Percentiles rank a stretch among this genome's conserved stretches.
These are phyloP conservation scores for Arachnopeziza araneosa DNA, from an alignment of 2,329 filamentous ascomycete genomes.

Conservation along the genomic window DNA sequence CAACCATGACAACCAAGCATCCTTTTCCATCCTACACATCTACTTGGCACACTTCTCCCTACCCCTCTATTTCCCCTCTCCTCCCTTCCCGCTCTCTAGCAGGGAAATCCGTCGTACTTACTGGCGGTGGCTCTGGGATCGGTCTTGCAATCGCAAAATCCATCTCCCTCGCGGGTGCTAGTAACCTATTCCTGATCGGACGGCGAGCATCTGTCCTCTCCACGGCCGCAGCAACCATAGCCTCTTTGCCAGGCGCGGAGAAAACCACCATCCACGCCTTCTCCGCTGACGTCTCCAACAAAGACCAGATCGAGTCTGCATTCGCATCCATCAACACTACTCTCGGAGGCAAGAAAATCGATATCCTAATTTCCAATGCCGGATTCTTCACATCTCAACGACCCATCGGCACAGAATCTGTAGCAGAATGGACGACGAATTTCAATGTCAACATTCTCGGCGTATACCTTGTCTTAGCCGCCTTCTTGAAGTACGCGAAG, in stretches of 20 bases:
- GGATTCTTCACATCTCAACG: slow-evolving; percentile 3
- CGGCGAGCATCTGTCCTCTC: background rate
- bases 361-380: slow-evolving; percentile 5
- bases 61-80: background rate
- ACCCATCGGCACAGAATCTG: background rate
- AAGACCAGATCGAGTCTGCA: background rate
- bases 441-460: slow-evolving; percentile 7
- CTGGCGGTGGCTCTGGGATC: slow-evolving; percentile 4
- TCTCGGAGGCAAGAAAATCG: background rate
- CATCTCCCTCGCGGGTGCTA: background rate
- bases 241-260: background rate
- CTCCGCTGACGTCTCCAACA: background rate
- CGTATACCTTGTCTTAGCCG: background rate
- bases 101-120: slow-evolving; percentile 17
- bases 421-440: slow-evolving; percentile 4
- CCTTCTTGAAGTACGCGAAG: background rate
- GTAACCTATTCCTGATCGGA: background rate
- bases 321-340: background rate
- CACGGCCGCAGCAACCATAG: background rate
- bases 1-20: background rate
- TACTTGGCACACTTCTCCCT: background rate
- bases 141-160: background rate
- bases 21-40: background rate
- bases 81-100: slow-evolving; percentile 39
- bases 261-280: background rate